Conservation (phyloP, 129 eudicot species). For the Centrapalus pauciflorus region DNA sequence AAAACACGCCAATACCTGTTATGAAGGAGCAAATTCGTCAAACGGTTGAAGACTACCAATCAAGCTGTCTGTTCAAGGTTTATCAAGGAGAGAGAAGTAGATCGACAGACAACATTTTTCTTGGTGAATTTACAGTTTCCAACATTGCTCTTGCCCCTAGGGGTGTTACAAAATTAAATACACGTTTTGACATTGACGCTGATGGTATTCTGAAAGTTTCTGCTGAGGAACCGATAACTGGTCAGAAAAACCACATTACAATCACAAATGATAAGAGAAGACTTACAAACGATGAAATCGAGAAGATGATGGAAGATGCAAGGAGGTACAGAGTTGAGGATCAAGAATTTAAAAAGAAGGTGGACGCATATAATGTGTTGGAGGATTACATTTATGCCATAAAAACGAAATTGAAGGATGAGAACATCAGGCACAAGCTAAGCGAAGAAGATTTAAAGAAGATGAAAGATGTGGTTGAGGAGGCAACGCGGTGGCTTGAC, state of each 20-base stretch:
- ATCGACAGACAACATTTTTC: not conserved
- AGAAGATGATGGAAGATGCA: conserved; percentile 12
- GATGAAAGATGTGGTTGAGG: conserved; percentile 9
- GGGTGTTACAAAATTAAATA: not conserved
- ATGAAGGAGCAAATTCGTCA: not conserved
- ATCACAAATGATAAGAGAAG: not conserved
- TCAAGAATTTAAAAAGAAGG: conserved; percentile 3
- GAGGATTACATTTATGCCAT: conserved; percentile 1
- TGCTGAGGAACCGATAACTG: not conserved
- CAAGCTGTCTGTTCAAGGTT: not conserved
- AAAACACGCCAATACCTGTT: not conserved
- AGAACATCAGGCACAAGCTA: not conserved
- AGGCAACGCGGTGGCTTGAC: conserved; percentile 7
- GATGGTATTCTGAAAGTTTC: conserved; percentile 5
- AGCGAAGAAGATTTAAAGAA: not conserved
- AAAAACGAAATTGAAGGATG: not conserved
- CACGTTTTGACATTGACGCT: conserved; percentile 1
- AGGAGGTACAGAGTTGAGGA: not conserved
- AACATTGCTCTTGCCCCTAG: conserved; percentile 10
- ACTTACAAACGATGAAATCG: conserved; percentile 8
- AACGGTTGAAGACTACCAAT: not conserved
- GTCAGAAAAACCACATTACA: not conserved
- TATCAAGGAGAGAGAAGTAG: conserved; percentile 9
- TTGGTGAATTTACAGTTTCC: not conserved
- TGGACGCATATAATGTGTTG: conserved; percentile 4